Base-by-base conservation (phyloP, 2,329 filamentous ascomycete species). In the Berkeleyomyces rouxiae region DNA sequence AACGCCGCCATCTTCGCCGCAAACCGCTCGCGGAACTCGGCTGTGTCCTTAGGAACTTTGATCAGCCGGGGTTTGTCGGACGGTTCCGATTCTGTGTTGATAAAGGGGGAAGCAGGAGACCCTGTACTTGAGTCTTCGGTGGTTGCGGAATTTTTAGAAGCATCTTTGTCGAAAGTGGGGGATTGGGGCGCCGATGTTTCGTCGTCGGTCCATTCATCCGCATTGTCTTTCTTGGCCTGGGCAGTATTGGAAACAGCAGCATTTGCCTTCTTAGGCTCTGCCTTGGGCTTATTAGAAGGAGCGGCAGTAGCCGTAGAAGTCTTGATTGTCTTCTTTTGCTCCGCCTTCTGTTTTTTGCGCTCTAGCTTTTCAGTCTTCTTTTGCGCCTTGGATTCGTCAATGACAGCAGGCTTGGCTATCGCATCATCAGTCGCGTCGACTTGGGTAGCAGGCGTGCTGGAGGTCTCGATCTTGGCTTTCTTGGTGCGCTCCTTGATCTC, bases 1-100 rank as follows among this genome's bases (percentile, higher is more conserved):
- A 97, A 82, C 55, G 86, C 86, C 68, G 93, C 88, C 62, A 99
- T 90, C 66, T 85, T 87, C 68, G 88, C 87, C 63, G 87, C 85
- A 59, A 99, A 79, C 53, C 91, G 86, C 63, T 86, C 83, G 69
- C 87, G 85, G 57, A 96, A 82, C 36, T 86, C 82, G 65, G 88
- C 83, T 49, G 85, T 86, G 70, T 91, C 85, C 66, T 83, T 77
- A 62, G 86, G 86, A 39, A 86, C 74, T 69, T 83, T 84, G 70
- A 84, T 80, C 66, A 82, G 80, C 71, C 85, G 87, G 11, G 81
- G 80, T 69, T 82, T 83, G 13, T 63, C 49, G 47, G 65, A 82
- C 79, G 42, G 80, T 78, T 4, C 79, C 76, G 10, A 2, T 36
- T 82, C 76, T 57, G 83, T 79, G 31, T 86, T 88, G 62, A 86